phyloP scores from a whole-genome alignment of 1,139 yeast species.

The Kodamaea sp. region DNA sequence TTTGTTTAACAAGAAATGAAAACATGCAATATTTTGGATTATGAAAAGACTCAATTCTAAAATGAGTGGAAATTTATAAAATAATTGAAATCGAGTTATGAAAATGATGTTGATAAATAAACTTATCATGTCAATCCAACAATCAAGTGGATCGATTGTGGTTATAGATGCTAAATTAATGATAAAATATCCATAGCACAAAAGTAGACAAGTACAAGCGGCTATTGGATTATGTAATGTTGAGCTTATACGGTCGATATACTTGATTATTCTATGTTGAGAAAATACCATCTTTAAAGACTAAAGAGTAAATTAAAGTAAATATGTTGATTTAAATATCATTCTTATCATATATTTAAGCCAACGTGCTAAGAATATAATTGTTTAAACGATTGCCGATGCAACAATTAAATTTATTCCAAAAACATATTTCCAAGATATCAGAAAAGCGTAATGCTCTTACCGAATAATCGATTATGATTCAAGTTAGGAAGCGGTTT shows the following conservation, averaged over 20 bases:
- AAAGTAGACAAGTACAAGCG: conserved; percentile 1
- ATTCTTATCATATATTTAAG: too few species aligned
- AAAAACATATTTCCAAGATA: too few species aligned
- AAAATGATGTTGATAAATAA: conserved; percentile 22
- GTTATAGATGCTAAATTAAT: background rate
- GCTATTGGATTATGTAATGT: conserved; percentile 5
- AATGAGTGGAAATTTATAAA: conserved; percentile 6
- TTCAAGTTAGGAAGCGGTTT: too few species aligned
- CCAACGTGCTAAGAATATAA: too few species aligned
- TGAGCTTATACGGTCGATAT: conserved; percentile 2
- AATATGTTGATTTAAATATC: too few species aligned
- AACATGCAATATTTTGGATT: conserved; percentile 16
- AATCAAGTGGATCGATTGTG: conserved; percentile 8
- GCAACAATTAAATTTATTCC: too few species aligned
- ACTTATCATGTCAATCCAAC: conserved; percentile 17
- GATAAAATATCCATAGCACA: conserved; percentile 2
- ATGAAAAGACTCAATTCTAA: conserved; percentile 16
- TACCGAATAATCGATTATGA: too few species aligned
- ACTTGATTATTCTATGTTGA: background rate
- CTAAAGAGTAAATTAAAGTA: background rate
- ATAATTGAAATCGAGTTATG: conserved; percentile 18
- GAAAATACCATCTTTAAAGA: background rate
- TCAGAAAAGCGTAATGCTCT: too few species aligned
- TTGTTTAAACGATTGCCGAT: too few species aligned
- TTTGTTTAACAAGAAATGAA: conserved; percentile 9